Base-by-base conservation (phyloP, 495 filamentous ascomycete genomes). In the Aspergillus saccharolyticus region DNA sequence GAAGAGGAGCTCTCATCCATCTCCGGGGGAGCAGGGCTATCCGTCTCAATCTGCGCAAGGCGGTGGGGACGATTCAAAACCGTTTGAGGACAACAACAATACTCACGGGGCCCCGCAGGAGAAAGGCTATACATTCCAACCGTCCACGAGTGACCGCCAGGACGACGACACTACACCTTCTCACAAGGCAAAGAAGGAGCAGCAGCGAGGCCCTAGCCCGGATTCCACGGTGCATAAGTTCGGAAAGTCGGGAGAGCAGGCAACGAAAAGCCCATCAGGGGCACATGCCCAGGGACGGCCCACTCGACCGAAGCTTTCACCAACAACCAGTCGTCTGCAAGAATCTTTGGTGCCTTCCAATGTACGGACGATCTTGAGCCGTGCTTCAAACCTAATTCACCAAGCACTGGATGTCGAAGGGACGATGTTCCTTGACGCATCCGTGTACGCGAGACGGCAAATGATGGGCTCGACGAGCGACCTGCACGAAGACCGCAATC, bases 381-480 rank as follows among this genome's bases (percentile, higher is more conserved):
- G 65, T 8, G 65, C 65, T 0, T 43, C 60, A 0, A 44, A 52
- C 15, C 52, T 68, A n/a, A 65, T 68, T 51, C 57, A 68, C 19
- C 65, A 68, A 39, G 65, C 65, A 0, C 56, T 68, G 0, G 65
- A 68, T n/a, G 57, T 65, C 0, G 65, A 68, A 42, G 65, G 65
- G 9, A 57, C 54, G 9, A 65, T 65, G 60, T 68, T 68, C 21
- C 58, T 68, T 15, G 63, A 68, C 53, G 63, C 65, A 1, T 65
- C 57, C 15, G 65, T 68, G 14, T 64, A 66, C 45, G 57, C 63
- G 20, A 54, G 66, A 7, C 58, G 61, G 2, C 61, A 66, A 25
- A 55, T 59, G 33, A 55, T 66, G 16, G 66, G 61, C 18, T 46
- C 55, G n/a, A 54, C 54, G 28, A 24, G 7, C 19, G 43, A 52